These are phyloP conservation scores for Pythium monospermum DNA, from an alignment of 352 stramenopile genomes.

Conservation along the genomic window DNA sequence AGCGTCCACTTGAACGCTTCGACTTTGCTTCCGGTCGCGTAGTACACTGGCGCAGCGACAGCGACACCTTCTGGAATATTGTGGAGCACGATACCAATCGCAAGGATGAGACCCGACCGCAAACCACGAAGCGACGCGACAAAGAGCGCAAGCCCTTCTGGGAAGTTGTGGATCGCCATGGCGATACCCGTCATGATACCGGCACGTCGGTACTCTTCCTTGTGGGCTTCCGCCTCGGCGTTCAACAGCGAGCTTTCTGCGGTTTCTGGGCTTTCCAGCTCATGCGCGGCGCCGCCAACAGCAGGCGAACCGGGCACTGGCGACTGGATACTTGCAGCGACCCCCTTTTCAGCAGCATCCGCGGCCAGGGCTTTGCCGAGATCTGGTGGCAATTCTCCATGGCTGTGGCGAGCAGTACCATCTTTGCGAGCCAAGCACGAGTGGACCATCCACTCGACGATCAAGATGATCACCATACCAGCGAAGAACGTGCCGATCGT, in stretches of 20 bases:
- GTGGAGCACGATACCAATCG: constrained; percentile 92
- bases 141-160: constrained; percentile 94
- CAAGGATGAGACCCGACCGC: constrained; percentile 80
- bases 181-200: constrained; percentile 90
- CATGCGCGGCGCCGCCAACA: neutral
- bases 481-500: constrained; percentile 38
- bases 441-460: constrained; percentile 64
- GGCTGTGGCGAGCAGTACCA: constrained; percentile 21
- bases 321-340: constrained; percentile 20
- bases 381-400: constrained; percentile 22
- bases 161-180: constrained; percentile 95
- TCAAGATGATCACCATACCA: constrained; percentile 53
- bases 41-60: constrained; percentile 95
- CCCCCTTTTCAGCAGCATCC: constrained; percentile 21
- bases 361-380: constrained; percentile 21
- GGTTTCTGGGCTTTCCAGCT: constrained; percentile 12
- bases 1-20: constrained; percentile 92
- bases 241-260: constrained; percentile 26
- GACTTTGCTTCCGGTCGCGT: constrained; percentile 89
- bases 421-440: constrained; percentile 27
- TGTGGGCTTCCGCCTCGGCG: constrained; percentile 20
- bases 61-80: constrained; percentile 97
- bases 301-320: constrained; percentile 19
- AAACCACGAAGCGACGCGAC: constrained; percentile 86
- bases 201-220: constrained; percentile 54